Evolutionary conservation across 345 rosid species (phyloP).

Genomic region (Litchi chinensis): DNA sequence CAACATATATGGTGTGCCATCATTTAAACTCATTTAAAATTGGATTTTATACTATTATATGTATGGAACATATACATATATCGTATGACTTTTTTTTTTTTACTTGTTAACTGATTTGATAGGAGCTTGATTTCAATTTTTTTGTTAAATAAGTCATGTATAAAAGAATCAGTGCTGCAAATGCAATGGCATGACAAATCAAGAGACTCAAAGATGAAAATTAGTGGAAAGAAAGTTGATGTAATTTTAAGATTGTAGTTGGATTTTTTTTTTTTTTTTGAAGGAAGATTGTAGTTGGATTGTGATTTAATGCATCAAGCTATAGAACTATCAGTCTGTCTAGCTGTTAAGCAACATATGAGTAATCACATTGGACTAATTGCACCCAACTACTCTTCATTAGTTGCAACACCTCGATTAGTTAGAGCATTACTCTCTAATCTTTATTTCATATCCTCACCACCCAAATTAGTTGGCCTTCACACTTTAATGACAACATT

Average conservation of each 20-base stretch:
- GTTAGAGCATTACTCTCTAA: background rate
- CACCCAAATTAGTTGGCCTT: background rate
- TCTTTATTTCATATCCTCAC: background rate
- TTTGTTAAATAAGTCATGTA: background rate
- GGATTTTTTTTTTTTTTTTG: background rate
- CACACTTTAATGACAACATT: conserved; percentile 2
- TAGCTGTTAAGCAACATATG: background rate
- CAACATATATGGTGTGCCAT: no score
- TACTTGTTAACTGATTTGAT: no score
- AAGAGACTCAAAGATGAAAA: background rate
- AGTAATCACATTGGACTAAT: background rate
- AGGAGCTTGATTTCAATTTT: background rate
- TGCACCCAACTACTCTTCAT: conserved; percentile 5
- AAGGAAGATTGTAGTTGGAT: background rate
- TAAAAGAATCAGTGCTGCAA: no score
- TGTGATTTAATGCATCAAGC: background rate
- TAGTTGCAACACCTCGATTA: conserved; percentile 10
- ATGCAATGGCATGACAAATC: background rate
- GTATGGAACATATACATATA: no score
- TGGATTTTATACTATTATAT: no score
- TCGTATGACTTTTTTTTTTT: background rate
- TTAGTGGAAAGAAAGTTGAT: no score
- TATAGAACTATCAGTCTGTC: background rate
- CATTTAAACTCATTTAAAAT: no score
- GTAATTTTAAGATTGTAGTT: background rate